Base-by-base conservation (phyloP, 2,329 filamentous ascomycete genomes). In the Colletotrichum zoysiae region DNA sequence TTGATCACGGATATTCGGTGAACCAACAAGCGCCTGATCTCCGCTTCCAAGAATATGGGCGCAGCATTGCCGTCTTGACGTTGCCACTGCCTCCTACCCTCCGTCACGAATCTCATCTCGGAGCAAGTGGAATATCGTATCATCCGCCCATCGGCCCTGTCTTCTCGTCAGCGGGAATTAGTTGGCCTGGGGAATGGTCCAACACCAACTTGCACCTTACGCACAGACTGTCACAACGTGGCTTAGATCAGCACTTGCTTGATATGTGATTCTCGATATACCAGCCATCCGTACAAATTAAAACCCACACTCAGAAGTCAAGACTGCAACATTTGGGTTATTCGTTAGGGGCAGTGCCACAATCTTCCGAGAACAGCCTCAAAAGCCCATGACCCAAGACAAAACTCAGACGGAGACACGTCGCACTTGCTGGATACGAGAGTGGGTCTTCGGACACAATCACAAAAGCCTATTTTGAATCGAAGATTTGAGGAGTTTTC, bases 1-100 rank as follows among this genome's bases (percentile, higher is more conserved):
- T 3, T 48, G 7, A 14, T 40, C 14, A 20, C n/a, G 20, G 7
- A 48, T 51, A 44, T 33, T 48, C 35, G 14, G 16, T 30, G 23
- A 50, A 42, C 23, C 33, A 53, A 51, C 60, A 53, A 56, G 61
- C 38, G 38, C 38, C 35, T 46, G 20, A 23, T 33, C 61, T 46
- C 51, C 38, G 38, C 38, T 56, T 42, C 26, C 18, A 16, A 8
- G 9, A 30, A 48, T 23, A 33, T 42, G 23, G 61, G 16, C 20
- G 26, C 20, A 44, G 61, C 23, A n/a, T 56, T n/a, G 23, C 38
- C 11, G 18, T 12, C 61, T 23, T 16, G 16, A n/a, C 2, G 23
- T 18, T 35, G 61, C 38, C 38, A 26, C 38, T 33, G 38, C 50
- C 50, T 20, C 50, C 42, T 33, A 40, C 38, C 38, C 20, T 53